Evolutionary conservation across 164 flowering plant genomes (phyloP).

Genomic region (Akebia trifoliata): DNA sequence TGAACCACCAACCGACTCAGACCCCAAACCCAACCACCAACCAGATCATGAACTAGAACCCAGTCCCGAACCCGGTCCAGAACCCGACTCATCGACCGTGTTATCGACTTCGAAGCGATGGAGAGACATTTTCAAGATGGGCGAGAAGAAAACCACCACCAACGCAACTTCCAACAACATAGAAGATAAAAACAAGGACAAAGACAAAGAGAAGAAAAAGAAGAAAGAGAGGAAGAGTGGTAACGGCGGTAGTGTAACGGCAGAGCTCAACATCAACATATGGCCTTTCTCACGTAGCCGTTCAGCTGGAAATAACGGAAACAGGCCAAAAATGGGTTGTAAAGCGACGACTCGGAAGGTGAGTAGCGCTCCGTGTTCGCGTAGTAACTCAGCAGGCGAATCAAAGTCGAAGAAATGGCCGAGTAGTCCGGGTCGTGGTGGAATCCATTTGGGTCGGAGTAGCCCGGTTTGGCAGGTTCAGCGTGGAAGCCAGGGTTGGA

Average conservation of each 20-base stretch:
- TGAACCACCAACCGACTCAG: slow-evolving; percentile 6
- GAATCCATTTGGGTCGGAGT: slow-evolving; percentile 79
- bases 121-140: slow-evolving; percentile 57
- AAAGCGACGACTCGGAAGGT: slow-evolving; percentile 50
- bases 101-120: slow-evolving; percentile 58
- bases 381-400: slow-evolving; percentile 88
- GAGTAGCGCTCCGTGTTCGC: slow-evolving; percentile 92
- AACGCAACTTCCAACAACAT: background rate
- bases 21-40: slow-evolving; percentile 12
- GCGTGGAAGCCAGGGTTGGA: slow-evolving; percentile 29
- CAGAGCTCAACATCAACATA: slow-evolving; percentile 74
- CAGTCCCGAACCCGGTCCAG: slow-evolving; percentile 10
- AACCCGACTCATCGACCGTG: slow-evolving; percentile 21
- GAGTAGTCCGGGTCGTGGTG: slow-evolving; percentile 66
- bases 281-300: slow-evolving; percentile 94
- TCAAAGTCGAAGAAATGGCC: slow-evolving; percentile 77
- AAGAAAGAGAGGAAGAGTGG: slow-evolving; percentile 28
- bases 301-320: slow-evolving; percentile 63
- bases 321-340: slow-evolving; percentile 34
- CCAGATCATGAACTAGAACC: slow-evolving; percentile 9
- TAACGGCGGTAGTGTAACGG: slow-evolving; percentile 18
- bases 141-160: slow-evolving; percentile 26
- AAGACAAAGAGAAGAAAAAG: slow-evolving; percentile 23
- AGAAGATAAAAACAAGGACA: slow-evolving; percentile 28
- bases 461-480: slow-evolving; percentile 89